These are phyloP conservation scores for Stemphylium beticola DNA, from an alignment of 2,329 filamentous ascomycete species.

Conservation along the genomic window DNA sequence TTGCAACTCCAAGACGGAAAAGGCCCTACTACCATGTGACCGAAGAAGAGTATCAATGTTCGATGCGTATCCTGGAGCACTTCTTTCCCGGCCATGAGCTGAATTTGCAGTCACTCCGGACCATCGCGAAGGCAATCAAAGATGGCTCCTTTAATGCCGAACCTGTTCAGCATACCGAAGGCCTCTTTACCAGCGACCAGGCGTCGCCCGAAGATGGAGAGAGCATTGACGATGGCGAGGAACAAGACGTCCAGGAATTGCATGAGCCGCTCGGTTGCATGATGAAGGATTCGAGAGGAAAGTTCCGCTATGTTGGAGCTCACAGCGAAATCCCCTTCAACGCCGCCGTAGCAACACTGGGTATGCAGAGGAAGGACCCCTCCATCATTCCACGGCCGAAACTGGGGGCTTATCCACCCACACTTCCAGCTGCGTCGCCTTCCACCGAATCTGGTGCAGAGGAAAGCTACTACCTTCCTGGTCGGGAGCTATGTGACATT, in stretches of 20 bases:
- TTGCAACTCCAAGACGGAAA: slow-evolving; percentile 45
- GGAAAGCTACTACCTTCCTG: slow-evolving; percentile 40
- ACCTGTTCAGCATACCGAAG: slow-evolving; percentile 30
- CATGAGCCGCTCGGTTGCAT: slow-evolving; percentile 47
- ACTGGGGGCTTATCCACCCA: slow-evolving; percentile 42
- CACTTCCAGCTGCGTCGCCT: slow-evolving; percentile 27
- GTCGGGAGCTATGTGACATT: slow-evolving; percentile 35
- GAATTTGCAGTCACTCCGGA: slow-evolving; percentile 41
- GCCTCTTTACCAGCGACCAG: slow-evolving; percentile 29
- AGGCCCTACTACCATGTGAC: slow-evolving; percentile 50
- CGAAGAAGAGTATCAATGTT: slow-evolving; percentile 48
- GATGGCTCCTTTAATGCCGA: slow-evolving; percentile 38
- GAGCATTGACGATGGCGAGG: slow-evolving; percentile 34
- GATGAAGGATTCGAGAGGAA: slow-evolving; percentile 47
- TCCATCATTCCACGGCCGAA: slow-evolving; percentile 41
- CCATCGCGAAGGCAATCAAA: slow-evolving; percentile 42
- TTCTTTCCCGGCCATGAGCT: slow-evolving; percentile 47
- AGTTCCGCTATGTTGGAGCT: slow-evolving; percentile 45
- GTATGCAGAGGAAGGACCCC: slow-evolving; percentile 25
- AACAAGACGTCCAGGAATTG: slow-evolving; percentile 41
- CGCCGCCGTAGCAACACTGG: slow-evolving; percentile 43
- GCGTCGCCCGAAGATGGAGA: slow-evolving; percentile 33
- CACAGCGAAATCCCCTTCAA: slow-evolving; percentile 50
- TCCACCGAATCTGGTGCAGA: slow-evolving; percentile 22
- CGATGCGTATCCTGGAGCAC: slow-evolving; percentile 46